Evolutionary conservation across 352 stramenopile species (phyloP).

Genomic region (Vaucheria bursata): DNA sequence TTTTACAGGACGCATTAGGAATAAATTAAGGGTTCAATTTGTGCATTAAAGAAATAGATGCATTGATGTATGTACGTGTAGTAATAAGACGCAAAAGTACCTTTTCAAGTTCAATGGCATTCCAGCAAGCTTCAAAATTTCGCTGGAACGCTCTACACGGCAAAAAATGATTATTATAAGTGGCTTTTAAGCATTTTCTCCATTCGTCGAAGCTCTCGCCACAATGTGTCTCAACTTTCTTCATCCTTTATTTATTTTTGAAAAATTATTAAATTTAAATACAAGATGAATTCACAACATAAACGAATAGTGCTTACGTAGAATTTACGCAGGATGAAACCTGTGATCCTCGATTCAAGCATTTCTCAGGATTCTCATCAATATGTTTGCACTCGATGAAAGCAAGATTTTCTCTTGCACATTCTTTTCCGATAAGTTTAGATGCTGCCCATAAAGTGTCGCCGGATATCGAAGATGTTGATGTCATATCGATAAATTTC

Average conservation of each 20-base stretch:
- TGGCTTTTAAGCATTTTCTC: background rate
- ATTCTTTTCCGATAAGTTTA: background rate
- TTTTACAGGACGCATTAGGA: too few species aligned
- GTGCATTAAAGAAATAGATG: too few species aligned
- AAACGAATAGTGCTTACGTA: background rate
- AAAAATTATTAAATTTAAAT: too few species aligned
- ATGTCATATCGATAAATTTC: too few species aligned
- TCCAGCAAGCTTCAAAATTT: conserved; percentile 5
- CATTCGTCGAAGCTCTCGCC: background rate
- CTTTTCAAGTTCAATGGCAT: too few species aligned
- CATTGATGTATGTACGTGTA: too few species aligned
- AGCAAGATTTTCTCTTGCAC: background rate
- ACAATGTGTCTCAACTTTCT: background rate
- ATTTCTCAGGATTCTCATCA: background rate
- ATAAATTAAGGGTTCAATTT: too few species aligned
- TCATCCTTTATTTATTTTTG: background rate
- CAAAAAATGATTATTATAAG: conserved; percentile 7
- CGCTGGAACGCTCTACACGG: background rate
- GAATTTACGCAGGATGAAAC: background rate
- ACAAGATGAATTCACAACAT: background rate
- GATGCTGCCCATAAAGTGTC: background rate
- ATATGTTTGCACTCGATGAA: conserved; percentile 7
- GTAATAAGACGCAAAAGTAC: too few species aligned
- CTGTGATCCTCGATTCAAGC: background rate
- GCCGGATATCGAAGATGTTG: background rate